phyloP scores from a whole-genome alignment of 179 eudicot genomes.

The Nepenthes alata region DNA sequence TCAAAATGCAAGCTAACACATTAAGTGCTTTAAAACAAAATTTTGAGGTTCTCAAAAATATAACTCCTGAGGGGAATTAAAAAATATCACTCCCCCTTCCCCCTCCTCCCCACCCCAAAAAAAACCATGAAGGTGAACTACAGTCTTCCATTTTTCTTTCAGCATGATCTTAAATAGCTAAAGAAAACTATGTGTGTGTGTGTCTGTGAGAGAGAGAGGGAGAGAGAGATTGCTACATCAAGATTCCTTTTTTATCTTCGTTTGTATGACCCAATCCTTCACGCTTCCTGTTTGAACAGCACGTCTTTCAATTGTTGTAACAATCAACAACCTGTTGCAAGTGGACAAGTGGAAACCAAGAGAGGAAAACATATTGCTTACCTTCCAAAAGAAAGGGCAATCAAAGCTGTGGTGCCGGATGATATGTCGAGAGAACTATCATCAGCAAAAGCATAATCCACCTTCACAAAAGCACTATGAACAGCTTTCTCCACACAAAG shows the following conservation, averaged over 20 bases:
- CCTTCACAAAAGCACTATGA: conserved; percentile 57
- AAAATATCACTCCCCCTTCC: too few relatives aligned
- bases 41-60: too few relatives aligned
- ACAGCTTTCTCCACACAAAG: conserved; percentile 47
- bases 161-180: too few relatives aligned
- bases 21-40: conserved; percentile 1
- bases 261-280: too few relatives aligned
- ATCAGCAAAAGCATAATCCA: conserved; percentile 75
- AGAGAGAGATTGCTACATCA: conserved; percentile 1
- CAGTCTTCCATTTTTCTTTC: background rate
- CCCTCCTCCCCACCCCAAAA: too few relatives aligned
- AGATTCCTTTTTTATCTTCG: too few relatives aligned
- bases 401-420: conserved; percentile 76
- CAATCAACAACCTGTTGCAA: too few relatives aligned
- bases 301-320: too few relatives aligned
- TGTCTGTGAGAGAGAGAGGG: too few relatives aligned
- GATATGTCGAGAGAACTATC: conserved; percentile 63
- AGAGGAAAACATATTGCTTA: conserved; percentile 6
- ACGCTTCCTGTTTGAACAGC: too few relatives aligned
- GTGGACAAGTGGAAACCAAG: background rate
- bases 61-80: too few relatives aligned
- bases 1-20: background rate
- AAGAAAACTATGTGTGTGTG: too few relatives aligned
- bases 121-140: background rate
- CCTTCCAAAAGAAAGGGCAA: conserved; percentile 71